Percentiles rank a stretch among this genome's conserved stretches.
These are phyloP conservation scores for Nakazawaea wyomingensis DNA, from an alignment of 805 yeast genomes.

Conservation along the genomic window DNA sequence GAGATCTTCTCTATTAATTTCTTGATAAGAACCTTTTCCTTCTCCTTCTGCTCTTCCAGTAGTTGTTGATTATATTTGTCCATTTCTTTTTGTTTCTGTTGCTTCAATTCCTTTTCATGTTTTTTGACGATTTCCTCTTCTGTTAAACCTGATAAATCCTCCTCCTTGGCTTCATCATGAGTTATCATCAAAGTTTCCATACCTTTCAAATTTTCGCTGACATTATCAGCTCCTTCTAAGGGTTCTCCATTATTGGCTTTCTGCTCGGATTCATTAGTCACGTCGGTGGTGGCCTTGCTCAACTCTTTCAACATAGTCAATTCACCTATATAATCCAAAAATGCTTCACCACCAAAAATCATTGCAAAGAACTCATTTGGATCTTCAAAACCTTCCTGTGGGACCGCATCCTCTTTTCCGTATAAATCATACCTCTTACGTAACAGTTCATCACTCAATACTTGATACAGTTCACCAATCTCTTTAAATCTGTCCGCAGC, in stretches of 20 bases:
- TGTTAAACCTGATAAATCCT: conserved; percentile 15
- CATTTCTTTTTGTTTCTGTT: conserved; percentile 45
- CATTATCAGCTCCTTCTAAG: neutral
- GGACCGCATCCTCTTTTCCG: conserved; percentile 74
- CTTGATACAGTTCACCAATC: conserved; percentile 67
- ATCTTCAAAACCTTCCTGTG: conserved; percentile 73
- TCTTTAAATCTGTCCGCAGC: conserved; percentile 88
- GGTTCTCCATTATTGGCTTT: conserved; percentile 8
- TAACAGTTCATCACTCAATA: conserved; percentile 65
- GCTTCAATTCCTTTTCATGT: conserved; percentile 24
- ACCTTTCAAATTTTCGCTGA: neutral
- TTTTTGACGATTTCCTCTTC: conserved; percentile 25
- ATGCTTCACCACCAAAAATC: conserved; percentile 83
- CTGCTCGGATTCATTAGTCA: conserved; percentile 34
- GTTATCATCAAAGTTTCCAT: neutral
- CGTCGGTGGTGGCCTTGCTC: conserved; percentile 51
- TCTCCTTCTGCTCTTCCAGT: conserved; percentile 48
- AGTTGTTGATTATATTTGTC: conserved; percentile 76
- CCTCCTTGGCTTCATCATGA: conserved; percentile 21
- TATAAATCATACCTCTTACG: conserved; percentile 75
- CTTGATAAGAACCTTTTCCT: conserved; percentile 43
- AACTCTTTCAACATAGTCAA: conserved; percentile 62
- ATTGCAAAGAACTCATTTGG: conserved; percentile 79
- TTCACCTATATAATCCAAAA: conserved; percentile 76
- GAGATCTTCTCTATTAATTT: conserved; percentile 46